Conservation (phyloP, 805 yeast species). For the Sugiyamaella boreocaroliniensis region DNA sequence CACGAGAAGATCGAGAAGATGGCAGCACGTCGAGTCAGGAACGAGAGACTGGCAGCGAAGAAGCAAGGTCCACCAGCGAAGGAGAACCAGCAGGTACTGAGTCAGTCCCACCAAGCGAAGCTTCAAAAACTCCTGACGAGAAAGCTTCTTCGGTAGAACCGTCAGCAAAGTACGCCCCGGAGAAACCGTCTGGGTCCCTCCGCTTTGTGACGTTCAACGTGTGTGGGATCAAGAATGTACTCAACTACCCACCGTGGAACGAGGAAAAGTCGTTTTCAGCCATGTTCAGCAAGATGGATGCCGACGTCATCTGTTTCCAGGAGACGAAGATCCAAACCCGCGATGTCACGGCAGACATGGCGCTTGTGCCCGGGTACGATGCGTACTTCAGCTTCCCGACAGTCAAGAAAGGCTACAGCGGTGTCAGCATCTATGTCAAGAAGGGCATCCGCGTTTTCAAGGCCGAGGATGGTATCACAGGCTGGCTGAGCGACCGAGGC, state of each 20-base stretch:
- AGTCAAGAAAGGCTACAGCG: conserved; percentile 76
- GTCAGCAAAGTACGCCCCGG: not conserved
- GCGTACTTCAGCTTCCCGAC: conserved; percentile 66
- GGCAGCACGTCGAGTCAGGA: too few relatives aligned
- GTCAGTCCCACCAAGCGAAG: too few relatives aligned
- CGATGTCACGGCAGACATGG: conserved; percentile 43
- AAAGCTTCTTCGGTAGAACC: not conserved
- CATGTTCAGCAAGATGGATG: conserved; percentile 49
- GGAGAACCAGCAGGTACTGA: too few relatives aligned
- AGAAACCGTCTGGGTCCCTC: conserved; percentile 16
- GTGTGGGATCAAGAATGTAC: conserved; percentile 74
- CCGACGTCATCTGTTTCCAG: conserved; percentile 80
- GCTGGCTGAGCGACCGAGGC: conserved; percentile 36
- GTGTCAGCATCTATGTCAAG: conserved; percentile 70
- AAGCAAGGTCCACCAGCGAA: too few relatives aligned
- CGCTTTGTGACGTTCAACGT: conserved; percentile 73
- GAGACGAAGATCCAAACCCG: conserved; percentile 67
- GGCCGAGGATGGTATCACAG: conserved; percentile 93
- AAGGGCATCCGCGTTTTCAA: conserved; percentile 53
- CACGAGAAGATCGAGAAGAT: too few relatives aligned
- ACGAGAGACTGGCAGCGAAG: too few relatives aligned
- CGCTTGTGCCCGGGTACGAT: conserved; percentile 48
- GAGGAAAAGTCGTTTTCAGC: conserved; percentile 33
- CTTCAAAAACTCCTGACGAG: not conserved
- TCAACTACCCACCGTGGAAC: conserved; percentile 82